These are phyloP conservation scores for Apophysomyces ossiformis DNA, from an alignment of 371 early-diverging fungal genomes.

Conservation along the genomic window DNA sequence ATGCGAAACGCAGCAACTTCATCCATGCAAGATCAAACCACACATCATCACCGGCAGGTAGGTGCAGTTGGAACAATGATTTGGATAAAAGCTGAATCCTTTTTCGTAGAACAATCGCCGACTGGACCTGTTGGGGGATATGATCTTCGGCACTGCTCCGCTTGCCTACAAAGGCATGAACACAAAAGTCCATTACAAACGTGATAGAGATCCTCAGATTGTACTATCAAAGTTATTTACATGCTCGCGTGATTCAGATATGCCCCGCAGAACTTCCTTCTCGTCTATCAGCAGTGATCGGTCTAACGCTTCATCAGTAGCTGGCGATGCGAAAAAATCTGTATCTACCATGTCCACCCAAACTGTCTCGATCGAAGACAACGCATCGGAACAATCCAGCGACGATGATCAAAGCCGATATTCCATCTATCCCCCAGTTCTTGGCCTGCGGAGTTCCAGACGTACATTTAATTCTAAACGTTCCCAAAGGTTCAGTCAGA, in stretches of 20 bases:
- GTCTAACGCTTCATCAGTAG: conserved; percentile 52
- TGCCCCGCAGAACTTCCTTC: conserved; percentile 57
- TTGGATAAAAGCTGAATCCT: not conserved
- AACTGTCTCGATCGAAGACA: conserved; percentile 33
- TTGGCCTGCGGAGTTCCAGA: conserved; percentile 39
- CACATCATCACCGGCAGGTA: conserved; percentile 31
- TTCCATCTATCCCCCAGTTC: conserved; percentile 38
- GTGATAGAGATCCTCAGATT: conserved; percentile 61
- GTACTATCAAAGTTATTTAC: conserved; percentile 68
- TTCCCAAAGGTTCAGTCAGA: conserved; percentile 60
- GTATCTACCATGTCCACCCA: conserved; percentile 20
- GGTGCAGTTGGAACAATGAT: conserved; percentile 6
- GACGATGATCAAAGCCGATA: conserved; percentile 43
- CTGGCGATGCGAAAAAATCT: conserved; percentile 19
- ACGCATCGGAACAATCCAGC: conserved; percentile 42
- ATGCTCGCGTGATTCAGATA: conserved; percentile 51
- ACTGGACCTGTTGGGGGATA: conserved; percentile 59
- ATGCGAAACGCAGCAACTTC: conserved; percentile 37
- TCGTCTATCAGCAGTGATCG: conserved; percentile 65
- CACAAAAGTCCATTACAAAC: conserved; percentile 66
- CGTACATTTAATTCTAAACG: conserved; percentile 52
- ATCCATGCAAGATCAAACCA: conserved; percentile 23
- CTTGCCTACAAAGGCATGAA: conserved; percentile 71
- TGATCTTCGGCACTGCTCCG: conserved; percentile 73
- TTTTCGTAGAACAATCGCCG: conserved; percentile 40